Percentiles rank a stretch among this genome's conserved stretches.
Conservation (phyloP, 2,329 filamentous ascomycete genomes). For the Truncatella angustata region DNA sequence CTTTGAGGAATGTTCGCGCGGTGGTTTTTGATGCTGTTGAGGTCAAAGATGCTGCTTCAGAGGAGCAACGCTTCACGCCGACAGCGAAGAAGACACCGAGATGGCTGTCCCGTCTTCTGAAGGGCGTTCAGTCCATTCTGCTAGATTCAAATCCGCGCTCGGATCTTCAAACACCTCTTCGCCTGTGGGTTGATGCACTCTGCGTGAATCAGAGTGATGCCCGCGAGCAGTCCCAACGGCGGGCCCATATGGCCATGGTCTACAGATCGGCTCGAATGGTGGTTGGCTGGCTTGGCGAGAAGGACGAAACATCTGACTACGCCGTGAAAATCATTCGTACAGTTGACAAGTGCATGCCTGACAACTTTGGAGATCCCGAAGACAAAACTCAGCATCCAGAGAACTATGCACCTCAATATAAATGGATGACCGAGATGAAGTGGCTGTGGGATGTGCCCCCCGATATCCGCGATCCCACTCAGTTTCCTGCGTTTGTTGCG, state of each 20-base stretch:
- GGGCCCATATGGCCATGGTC: background rate
- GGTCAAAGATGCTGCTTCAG: too few relatives aligned
- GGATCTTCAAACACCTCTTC: background rate
- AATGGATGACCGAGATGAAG: slow-evolving; percentile 27
- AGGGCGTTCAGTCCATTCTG: background rate
- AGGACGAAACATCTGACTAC: slow-evolving; percentile 25
- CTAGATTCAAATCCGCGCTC: too few relatives aligned
- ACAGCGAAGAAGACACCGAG: background rate
- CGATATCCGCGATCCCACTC: background rate
- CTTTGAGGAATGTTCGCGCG: slow-evolving; percentile 30
- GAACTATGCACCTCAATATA: slow-evolving; percentile 30
- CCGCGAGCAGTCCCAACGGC: slow-evolving; percentile 4
- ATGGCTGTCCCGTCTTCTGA: background rate
- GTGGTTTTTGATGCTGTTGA: slow-evolving; percentile 25
- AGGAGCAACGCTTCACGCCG: background rate
- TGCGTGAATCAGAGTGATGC: slow-evolving; percentile 10
- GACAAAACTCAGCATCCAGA: slow-evolving; percentile 31
- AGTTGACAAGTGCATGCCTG: slow-evolving; percentile 30
- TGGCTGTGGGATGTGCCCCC: slow-evolving; percentile 19
- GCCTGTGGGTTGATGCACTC: slow-evolving; percentile 2
- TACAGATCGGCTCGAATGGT: slow-evolving; percentile 21
- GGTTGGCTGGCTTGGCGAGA: slow-evolving; percentile 31
- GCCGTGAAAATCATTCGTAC: slow-evolving; percentile 23
- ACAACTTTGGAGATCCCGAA: slow-evolving; percentile 30
- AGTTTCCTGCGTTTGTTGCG: slow-evolving; percentile 16